These are phyloP conservation scores for Alternaria triticina DNA, from an alignment of 2,329 filamentous ascomycete species.

Conservation along the genomic window DNA sequence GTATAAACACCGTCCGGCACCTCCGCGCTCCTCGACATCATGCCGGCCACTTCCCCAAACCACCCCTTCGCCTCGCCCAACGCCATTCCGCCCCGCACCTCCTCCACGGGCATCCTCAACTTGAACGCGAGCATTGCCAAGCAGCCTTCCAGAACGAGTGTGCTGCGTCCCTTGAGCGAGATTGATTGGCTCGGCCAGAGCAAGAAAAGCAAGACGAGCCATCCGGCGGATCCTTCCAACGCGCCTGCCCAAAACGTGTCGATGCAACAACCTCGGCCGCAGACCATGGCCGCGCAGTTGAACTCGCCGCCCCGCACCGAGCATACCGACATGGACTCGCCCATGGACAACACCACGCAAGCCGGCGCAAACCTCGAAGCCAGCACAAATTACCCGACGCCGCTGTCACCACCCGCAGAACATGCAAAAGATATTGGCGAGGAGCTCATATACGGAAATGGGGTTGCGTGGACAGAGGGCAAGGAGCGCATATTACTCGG, in stretches of 20 bases:
- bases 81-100: constrained; percentile 50
- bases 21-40: constrained; percentile 13
- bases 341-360: constrained; percentile 3
- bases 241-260: constrained; percentile 4
- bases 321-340: constrained; percentile 3
- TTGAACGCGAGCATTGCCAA: constrained; percentile 35
- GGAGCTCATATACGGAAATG: constrained; percentile 51
- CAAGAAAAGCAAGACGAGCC: constrained; percentile 47
- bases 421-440: constrained; percentile 39
- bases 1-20: neutral
- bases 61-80: constrained; percentile 48
- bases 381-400: constrained; percentile 37
- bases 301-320: neutral
- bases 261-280: constrained; percentile 4
- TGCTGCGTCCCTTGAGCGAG: constrained; percentile 48
- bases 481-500: constrained; percentile 80
- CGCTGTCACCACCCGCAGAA: constrained; percentile 35
- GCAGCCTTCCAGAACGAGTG: constrained; percentile 29
- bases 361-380: constrained; percentile 9
- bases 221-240: constrained; percentile 25
- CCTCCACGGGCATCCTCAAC: constrained; percentile 44
- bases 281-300: constrained; percentile 16
- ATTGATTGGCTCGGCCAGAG: constrained; percentile 49
- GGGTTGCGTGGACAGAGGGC: constrained; percentile 67
- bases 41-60: constrained; percentile 22